Percentiles rank a stretch among this genome's conserved stretches.
Conservation (phyloP, 2,329 filamentous ascomycete species). For the Fusarium torulosum region DNA sequence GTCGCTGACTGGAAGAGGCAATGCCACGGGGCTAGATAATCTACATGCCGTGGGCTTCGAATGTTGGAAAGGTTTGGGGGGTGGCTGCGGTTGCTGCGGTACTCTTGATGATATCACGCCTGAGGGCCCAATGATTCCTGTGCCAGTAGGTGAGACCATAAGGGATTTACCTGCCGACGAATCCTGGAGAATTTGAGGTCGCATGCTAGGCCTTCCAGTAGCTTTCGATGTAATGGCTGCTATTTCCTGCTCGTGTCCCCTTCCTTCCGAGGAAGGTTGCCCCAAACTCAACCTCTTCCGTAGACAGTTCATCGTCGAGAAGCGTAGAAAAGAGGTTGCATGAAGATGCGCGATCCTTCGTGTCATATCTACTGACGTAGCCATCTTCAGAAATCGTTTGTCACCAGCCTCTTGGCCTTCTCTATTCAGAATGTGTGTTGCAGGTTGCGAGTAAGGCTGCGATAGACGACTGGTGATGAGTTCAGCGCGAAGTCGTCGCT, state of each 20-base stretch:
- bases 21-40: slow-evolving; percentile 48
- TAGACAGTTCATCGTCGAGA: slow-evolving; percentile 74
- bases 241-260: slow-evolving; percentile 49
- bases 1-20: slow-evolving; percentile 48
- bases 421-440: slow-evolving; percentile 76
- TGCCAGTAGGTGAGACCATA: slow-evolving; percentile 21
- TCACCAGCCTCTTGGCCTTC: slow-evolving; percentile 61
- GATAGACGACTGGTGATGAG: slow-evolving; percentile 79
- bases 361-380: slow-evolving; percentile 56
- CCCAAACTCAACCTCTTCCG: slow-evolving; percentile 58
- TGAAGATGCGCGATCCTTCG: slow-evolving; percentile 59
- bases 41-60: slow-evolving; percentile 44
- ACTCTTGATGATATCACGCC: slow-evolving; percentile 14
- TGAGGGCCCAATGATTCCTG: slow-evolving; percentile 23
- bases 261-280: slow-evolving; percentile 48
- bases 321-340: slow-evolving; percentile 68
- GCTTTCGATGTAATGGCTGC: slow-evolving; percentile 39
- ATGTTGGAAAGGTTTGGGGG: slow-evolving; percentile 28
- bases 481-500: slow-evolving; percentile 71
- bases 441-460: slow-evolving; percentile 75
- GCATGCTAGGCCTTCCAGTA: slow-evolving; percentile 39
- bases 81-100: slow-evolving; percentile 7
- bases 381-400: slow-evolving; percentile 63
- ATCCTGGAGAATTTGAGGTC: slow-evolving; percentile 41
- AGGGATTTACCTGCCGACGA: slow-evolving; percentile 41